Evolutionary conservation across 352 stramenopile species (phyloP).

Genomic region (Pythium sukuiense): DNA sequence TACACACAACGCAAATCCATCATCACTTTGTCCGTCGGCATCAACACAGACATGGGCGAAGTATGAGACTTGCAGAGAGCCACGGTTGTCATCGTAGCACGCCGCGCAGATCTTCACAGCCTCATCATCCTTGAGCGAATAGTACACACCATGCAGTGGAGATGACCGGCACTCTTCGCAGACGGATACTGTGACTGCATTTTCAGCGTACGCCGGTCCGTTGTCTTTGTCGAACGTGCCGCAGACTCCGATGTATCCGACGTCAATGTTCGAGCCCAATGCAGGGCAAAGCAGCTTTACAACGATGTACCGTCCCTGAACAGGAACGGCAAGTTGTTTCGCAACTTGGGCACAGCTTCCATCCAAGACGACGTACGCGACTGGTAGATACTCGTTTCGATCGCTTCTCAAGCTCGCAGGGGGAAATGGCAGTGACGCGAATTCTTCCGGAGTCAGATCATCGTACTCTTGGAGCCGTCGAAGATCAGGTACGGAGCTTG

Average conservation of each 20-base stretch:
- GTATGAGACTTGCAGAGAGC: conserved; percentile 46
- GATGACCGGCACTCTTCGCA: conserved; percentile 62
- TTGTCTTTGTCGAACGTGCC: conserved; percentile 81
- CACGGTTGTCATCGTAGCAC: conserved; percentile 83
- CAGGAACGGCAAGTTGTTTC: conserved; percentile 67
- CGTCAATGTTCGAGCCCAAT: conserved; percentile 76
- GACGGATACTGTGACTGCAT: conserved; percentile 5
- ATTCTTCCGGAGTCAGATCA: conserved; percentile 73
- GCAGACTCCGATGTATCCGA: conserved; percentile 80
- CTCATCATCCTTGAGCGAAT: conserved; percentile 59
- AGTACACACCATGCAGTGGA: conserved; percentile 49
- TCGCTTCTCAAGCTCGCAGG: conserved; percentile 44
- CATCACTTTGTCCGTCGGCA: conserved; percentile 38
- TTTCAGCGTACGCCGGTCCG: conserved; percentile 76
- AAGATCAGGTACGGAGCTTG: conserved; percentile 58
- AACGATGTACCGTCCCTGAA: conserved; percentile 76
- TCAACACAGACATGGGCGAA: conserved; percentile 41
- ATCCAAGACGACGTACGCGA: conserved; percentile 81
- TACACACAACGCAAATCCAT: conserved; percentile 43
- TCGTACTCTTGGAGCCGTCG: conserved; percentile 55
- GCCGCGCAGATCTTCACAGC: conserved; percentile 58
- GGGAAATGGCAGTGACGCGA: conserved; percentile 69
- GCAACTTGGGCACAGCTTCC: conserved; percentile 73
- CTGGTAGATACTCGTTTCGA: conserved; percentile 61
- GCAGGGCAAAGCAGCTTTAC: conserved; percentile 75